Percentiles rank a stretch among this genome's conserved stretches.
Evolutionary conservation across 805 yeast species (phyloP).

Genomic region (Hanseniaspora lachancei): DNA sequence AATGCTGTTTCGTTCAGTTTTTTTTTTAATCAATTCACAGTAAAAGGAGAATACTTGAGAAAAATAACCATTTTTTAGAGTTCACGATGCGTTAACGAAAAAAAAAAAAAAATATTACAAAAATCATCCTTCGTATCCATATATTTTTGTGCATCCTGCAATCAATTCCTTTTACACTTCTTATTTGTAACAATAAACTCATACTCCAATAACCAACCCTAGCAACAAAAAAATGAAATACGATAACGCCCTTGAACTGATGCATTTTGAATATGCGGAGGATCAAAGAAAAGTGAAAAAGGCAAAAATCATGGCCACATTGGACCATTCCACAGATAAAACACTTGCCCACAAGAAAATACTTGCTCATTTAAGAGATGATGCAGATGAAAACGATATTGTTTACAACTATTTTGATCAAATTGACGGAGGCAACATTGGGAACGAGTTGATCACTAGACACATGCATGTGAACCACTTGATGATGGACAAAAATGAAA

Average conservation of each 20-base stretch:
- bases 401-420: neutral
- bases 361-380: neutral
- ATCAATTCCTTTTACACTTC: too few relatives aligned
- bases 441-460: slow-evolving; percentile 1
- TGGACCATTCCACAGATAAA: neutral
- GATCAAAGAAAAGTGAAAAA: neutral
- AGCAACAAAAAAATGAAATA: neutral
- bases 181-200: neutral
- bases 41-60: too few relatives aligned
- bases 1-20: too few relatives aligned
- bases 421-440: neutral
- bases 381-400: neutral
- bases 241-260: neutral
- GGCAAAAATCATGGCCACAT: neutral
- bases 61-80: too few relatives aligned
- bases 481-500: slow-evolving; percentile 12
- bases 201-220: neutral
- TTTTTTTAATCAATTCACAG: too few relatives aligned
- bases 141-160: neutral
- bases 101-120: too few relatives aligned
- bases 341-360: neutral
- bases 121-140: too few relatives aligned
- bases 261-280: neutral
- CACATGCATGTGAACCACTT: slow-evolving; percentile 10
- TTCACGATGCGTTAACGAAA: too few relatives aligned